These are phyloP conservation scores for Silene uniflora DNA, from an alignment of 148 eudicot species.

Conservation along the genomic window DNA sequence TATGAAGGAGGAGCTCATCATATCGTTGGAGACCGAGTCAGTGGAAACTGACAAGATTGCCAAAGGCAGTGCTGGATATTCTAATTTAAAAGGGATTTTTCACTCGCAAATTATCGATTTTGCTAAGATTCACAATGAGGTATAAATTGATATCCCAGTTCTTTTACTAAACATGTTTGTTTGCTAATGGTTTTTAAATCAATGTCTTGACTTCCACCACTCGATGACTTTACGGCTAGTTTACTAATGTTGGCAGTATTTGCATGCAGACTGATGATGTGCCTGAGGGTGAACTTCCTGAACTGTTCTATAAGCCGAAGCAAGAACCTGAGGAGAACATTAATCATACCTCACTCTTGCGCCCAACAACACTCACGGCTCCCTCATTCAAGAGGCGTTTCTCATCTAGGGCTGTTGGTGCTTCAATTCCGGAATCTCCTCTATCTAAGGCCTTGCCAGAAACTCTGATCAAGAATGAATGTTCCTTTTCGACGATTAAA, in stretches of 20 bases:
- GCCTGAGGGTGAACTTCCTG: slow-evolving; percentile 67
- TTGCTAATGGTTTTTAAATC: not conserved
- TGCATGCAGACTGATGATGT: slow-evolving; percentile 76
- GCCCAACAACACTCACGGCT: slow-evolving; percentile 50
- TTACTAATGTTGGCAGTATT: too few species aligned
- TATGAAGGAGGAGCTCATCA: slow-evolving; percentile 71
- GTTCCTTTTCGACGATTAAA: not conserved
- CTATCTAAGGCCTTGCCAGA: slow-evolving; percentile 25
- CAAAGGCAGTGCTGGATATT: slow-evolving; percentile 34
- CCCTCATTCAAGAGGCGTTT: slow-evolving; percentile 50
- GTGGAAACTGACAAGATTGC: slow-evolving; percentile 30
- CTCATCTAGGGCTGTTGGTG: slow-evolving; percentile 26
- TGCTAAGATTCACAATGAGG: slow-evolving; percentile 50
- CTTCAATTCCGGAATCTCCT: slow-evolving; percentile 16
- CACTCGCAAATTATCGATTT: slow-evolving; percentile 40
- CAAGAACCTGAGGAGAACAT: slow-evolving; percentile 22
- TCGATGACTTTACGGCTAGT: too few species aligned
- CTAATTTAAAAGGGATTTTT: slow-evolving; percentile 46
- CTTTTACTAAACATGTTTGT: not conserved
- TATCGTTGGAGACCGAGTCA: slow-evolving; percentile 39
- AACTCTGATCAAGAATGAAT: slow-evolving; percentile 34
- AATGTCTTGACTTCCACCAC: not conserved
- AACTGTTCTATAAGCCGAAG: slow-evolving; percentile 44
- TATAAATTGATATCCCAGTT: slow-evolving; percentile 8
- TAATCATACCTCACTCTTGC: slow-evolving; percentile 13